Evolutionary conservation across 768 basidiomycete species (phyloP).

Genomic region (Russula brevipes): DNA sequence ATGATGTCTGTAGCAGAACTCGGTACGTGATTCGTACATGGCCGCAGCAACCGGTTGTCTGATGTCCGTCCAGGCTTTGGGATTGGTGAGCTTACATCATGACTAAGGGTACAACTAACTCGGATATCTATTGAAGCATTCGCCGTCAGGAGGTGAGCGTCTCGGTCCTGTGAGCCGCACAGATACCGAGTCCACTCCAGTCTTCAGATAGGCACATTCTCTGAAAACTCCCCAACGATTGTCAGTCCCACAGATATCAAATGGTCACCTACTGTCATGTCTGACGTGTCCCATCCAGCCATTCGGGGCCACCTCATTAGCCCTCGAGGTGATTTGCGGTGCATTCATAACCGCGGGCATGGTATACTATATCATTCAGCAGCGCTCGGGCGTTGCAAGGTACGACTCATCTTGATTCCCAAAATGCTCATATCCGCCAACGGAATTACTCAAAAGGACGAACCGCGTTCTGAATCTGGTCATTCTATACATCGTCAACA

Average conservation of each 20-base stretch:
- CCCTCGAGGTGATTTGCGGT: conserved; percentile 11
- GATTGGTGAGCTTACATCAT: background rate
- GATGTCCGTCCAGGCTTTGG: background rate
- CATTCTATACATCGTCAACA: conserved; percentile 11
- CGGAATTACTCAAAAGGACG: background rate
- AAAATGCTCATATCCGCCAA: background rate
- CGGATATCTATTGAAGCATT: background rate
- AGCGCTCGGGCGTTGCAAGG: conserved; percentile 6
- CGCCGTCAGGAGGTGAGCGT: background rate
- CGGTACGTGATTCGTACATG: background rate
- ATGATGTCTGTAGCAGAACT: conserved; percentile 7
- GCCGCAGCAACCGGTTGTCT: background rate
- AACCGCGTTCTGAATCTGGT: conserved; percentile 12
- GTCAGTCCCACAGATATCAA: background rate
- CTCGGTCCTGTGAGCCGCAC: background rate
- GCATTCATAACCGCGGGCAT: conserved; percentile 9
- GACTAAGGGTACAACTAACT: background rate
- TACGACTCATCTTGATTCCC: background rate
- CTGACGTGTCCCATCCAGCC: conserved; percentile 4
- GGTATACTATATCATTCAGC: conserved; percentile 16
- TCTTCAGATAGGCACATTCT: background rate
- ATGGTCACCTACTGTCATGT: background rate
- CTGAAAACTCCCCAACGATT: background rate
- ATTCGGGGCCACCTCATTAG: conserved; percentile 2
- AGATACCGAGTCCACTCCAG: background rate